These are phyloP conservation scores for Phlyctochytrium arcticum DNA, from an alignment of 192 early-diverging fungal species.

Conservation along the genomic window DNA sequence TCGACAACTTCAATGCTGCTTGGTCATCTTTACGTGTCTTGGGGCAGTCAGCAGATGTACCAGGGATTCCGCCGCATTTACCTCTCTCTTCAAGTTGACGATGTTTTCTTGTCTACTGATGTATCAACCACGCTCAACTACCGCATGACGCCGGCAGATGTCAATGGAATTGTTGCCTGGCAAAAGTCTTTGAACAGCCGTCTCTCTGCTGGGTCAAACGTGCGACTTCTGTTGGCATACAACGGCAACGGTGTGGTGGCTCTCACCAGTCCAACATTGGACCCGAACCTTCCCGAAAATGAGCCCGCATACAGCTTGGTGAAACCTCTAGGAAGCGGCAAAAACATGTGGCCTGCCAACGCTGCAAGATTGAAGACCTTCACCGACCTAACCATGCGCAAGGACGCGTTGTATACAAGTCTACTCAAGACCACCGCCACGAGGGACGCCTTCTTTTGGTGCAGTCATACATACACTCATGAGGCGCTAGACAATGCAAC, in stretches of 20 bases:
- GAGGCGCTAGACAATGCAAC: slow-evolving; percentile 36
- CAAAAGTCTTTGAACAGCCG: slow-evolving; percentile 34
- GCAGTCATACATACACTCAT: slow-evolving; percentile 38
- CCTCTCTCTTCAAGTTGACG: slow-evolving; percentile 30
- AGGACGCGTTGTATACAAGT: slow-evolving; percentile 29
- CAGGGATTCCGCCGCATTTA: slow-evolving; percentile 45
- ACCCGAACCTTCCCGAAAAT: slow-evolving; percentile 10
- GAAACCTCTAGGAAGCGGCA: slow-evolving; percentile 38
- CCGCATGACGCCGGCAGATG: slow-evolving; percentile 25
- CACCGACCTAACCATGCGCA: background rate
- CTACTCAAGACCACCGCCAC: slow-evolving; percentile 9
- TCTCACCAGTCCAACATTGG: background rate
- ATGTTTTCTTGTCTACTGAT: slow-evolving; percentile 8
- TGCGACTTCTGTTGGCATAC: slow-evolving; percentile 34
- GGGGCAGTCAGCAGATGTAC: slow-evolving; percentile 44
- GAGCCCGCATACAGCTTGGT: slow-evolving; percentile 14
- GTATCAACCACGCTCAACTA: background rate
- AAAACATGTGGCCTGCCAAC: slow-evolving; percentile 31
- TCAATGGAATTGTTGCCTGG: slow-evolving; percentile 31
- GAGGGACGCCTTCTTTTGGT: slow-evolving; percentile 32
- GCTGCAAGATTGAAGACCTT: background rate
- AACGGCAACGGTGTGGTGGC: slow-evolving; percentile 44
- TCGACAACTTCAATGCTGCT: slow-evolving; percentile 27
- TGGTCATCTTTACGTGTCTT: slow-evolving; percentile 38
- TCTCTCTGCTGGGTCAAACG: slow-evolving; percentile 33